Base-by-base conservation (phyloP, 129 eudicot species). In the Silybum marianum region DNA sequence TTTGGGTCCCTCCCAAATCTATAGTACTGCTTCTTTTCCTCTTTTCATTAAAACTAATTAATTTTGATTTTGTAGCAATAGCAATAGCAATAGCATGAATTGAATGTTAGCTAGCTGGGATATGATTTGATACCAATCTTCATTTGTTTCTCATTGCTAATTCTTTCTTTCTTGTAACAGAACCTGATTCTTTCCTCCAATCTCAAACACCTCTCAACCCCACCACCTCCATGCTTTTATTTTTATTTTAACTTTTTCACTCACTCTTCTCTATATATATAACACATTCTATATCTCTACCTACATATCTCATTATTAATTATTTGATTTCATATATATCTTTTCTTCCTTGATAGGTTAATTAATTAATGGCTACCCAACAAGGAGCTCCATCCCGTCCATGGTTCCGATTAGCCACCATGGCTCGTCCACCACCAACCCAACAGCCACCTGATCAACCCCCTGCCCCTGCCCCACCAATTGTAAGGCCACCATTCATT, bases 301-400 rank as follows among this genome's bases (percentile, higher is more conserved):
- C 36, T 32, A 32, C 4, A 32, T 32, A 32, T 32, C 36, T 4
- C 36, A 32, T 32, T 26, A 48, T 48, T 48, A 48, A 10, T 46
- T 12, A 13, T n/a, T 2, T 48, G 14, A 6, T 38, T 18, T 5
- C 22, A 32, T 32, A 32, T 3, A 4, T 4, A 32, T 32, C 36
- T 22, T 22, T n/a, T 30, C 19, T 30, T 62, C 68, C 22, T 39
- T 39, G 0, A 10, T 9, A 5, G n/a, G n/a, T n/a, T 24, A 62
- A 10, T 19, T 70, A 75, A 92, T 90, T 71, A 72, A 92, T 92
- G 97, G 81, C 94, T 9, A 82, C 65, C 87, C 90, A 86, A 40
- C 93, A 84, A 80, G 83, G 83, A 63, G 85, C 84, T 10, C 82
- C 72, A 26, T 82, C 82, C 36, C 89, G 86, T 14, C 91, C 88